Evolutionary conservation across 768 basidiomycete genomes (phyloP).

Genomic region (Amyloporia xantha): DNA sequence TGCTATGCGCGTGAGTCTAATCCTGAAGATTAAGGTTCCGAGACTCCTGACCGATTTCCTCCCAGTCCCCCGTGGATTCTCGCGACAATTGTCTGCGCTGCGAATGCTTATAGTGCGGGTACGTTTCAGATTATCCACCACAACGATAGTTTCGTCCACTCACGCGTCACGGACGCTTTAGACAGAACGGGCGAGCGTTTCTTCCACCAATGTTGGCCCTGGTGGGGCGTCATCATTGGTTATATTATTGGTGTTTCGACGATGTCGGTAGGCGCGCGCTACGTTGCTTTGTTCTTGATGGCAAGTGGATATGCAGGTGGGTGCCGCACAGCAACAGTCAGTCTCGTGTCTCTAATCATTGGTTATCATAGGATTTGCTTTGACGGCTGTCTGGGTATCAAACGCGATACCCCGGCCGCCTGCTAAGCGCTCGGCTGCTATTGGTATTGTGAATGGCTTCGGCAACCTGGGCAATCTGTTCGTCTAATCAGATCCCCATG

Average conservation of each 20-base stretch:
- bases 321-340: constrained; percentile 26
- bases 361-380: constrained; percentile 36
- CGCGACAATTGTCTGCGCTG: constrained; percentile 39
- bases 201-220: constrained; percentile 49
- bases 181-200: constrained; percentile 59
- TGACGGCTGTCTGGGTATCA: constrained; percentile 55
- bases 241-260: constrained; percentile 59
- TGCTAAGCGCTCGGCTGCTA: constrained; percentile 47
- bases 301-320: constrained; percentile 43
- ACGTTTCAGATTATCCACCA: constrained; percentile 7
- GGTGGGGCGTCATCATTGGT: constrained; percentile 57
- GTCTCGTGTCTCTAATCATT: too few species aligned
- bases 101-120: constrained; percentile 52
- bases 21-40: background rate
- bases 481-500: too few species aligned
- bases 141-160: too few species aligned
- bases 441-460: constrained; percentile 55
- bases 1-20: constrained; percentile 45
- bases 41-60: background rate
- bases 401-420: constrained; percentile 57
- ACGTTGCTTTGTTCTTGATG: constrained; percentile 61
- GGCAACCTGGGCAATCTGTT: constrained; percentile 55
- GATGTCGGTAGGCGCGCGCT: constrained; percentile 42
- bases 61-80: constrained; percentile 60
- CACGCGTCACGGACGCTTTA: too few species aligned